Evolutionary conservation across 306 rosid genomes (phyloP), one percentile per base, ranked within the genome.

Genomic region (Lupinus albus): DNA sequence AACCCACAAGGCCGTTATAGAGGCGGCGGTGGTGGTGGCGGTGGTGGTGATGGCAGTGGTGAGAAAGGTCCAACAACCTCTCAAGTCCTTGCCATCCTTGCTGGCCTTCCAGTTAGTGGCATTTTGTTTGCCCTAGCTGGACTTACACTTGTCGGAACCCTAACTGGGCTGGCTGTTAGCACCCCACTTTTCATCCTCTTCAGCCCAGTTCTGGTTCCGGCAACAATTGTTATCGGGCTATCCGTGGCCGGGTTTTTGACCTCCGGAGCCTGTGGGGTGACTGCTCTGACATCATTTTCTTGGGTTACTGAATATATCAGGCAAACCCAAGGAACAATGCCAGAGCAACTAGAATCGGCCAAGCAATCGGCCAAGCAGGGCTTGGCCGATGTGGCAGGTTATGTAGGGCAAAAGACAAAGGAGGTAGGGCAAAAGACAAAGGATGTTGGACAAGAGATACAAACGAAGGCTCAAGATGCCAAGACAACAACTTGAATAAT

Each of bases 161-260:
- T 94, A 2, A 56, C 83, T 0, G 92, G 91, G 8, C 68, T 84
- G 25, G 88, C 86, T 0, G 39, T 85, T 0, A 60, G 82, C 10
- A 70, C 85, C 0, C 99, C 99, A 0, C 79, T 94, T 8, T 90
- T 85, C 67, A 28, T 94, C 69, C 68, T 94, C 62, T 88, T 84
- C 77, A 90, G 96, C 52, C 96, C 97, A 0, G 78, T 94, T n/a
- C 66, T 94, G 6, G 88, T 90, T 17, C 99, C 97, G 3, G 95
- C 99, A 3, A 78, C 85, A 18, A 30, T 94, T 5, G 74, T 71
- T 21, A 58, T 90, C 0, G 92, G 88, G 7, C 77, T 94, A 0
- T 88, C 97, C 0, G 82, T 94, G 44, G 71, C 79, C 0, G 95
- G 83, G 0, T 75, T 94, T 28, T 21, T 94, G 71, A 81, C 91